These are phyloP conservation scores for Quercus tomentella DNA, from an alignment of 331 rosid species.

Conservation along the genomic window DNA sequence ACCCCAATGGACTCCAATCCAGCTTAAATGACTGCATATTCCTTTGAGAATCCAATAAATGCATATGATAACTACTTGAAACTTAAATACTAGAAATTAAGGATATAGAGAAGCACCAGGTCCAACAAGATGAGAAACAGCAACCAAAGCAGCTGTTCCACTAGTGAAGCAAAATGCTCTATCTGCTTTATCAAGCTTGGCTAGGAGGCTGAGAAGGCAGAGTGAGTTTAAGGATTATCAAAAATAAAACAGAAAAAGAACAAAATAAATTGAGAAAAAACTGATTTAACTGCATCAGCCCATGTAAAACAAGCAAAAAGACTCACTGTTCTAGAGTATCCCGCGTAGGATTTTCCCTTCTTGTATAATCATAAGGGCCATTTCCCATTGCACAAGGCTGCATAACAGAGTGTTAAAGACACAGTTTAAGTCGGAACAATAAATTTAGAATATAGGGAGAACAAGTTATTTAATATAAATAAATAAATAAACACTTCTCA, in stretches of 20 bases:
- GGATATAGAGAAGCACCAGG: slow-evolving; percentile 44
- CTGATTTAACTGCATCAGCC: not conserved
- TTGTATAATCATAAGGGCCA: slow-evolving; percentile 88
- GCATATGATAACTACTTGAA: not conserved
- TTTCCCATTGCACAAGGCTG: slow-evolving; percentile 87
- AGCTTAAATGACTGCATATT: not conserved
- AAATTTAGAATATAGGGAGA: not conserved
- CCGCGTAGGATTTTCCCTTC: slow-evolving; percentile 94
- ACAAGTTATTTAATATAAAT: not conserved
- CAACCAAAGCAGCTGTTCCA: slow-evolving; percentile 87
- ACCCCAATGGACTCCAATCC: not conserved
- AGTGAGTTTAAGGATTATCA: slow-evolving; percentile 8
- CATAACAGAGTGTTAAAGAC: slow-evolving; percentile 20
- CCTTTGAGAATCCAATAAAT: not conserved
- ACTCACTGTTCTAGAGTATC: slow-evolving; percentile 78
- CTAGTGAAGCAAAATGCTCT: slow-evolving; percentile 92
- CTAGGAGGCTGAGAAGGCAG: slow-evolving; percentile 58
- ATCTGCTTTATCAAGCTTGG: slow-evolving; percentile 87
- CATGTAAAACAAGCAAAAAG: not conserved
- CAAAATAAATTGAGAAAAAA: slow-evolving; percentile 11
- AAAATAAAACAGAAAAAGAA: slow-evolving; percentile 5
- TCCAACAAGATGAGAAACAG: slow-evolving; percentile 78
- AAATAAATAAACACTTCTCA: not conserved
- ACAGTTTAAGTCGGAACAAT: not conserved
- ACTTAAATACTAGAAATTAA: slow-evolving; percentile 2